Evolutionary conservation across 345 rosid species (phyloP), one percentile per base, ranked within the genome.

Genomic region (Psidium guajava): DNA sequence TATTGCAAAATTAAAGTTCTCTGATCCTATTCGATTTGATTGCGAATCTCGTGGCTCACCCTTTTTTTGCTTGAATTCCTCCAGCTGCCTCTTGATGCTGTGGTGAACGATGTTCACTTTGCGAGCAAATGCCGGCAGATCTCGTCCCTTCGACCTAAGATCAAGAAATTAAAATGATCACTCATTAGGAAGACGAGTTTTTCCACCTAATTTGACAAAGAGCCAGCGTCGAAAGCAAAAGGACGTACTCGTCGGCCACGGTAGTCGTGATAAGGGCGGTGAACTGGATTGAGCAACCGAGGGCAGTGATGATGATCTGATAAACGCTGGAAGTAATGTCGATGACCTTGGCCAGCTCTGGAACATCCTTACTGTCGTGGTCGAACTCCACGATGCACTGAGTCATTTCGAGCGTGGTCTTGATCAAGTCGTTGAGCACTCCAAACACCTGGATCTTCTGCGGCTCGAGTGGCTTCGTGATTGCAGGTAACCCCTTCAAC

Each of bases 401-500:
- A 69, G 77, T 69, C 47, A 69, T 28, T 55, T 83, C 85, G 42
- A 83, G 32, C 22, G 69, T 49, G 27, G 85, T 36, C 47, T 83
- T 83, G 77, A 83, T 44, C 75, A 83, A 50, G 16, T 83, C 73
- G 42, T 83, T 83, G 54, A 83, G 85, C 21, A n/a, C 85, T 69
- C 77, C 77, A 10, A 69, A 69, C 24, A 69, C 77, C 20, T 59
- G 74, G 52, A 54, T 50, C 73, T 82, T 82, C 28, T 49, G 86
- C 12, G n/a, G n/a, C 54, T 51, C 86, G 10, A 55, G 50, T 4
- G 44, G 86, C 77, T 32, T 69, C 6, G 77, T 69, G 77, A 73
- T 86, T 54, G 82, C 84, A 64, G 85, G 85, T 42, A 86, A 61
- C 73, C 85, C 85, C 85, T 83, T 86, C 54, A 86, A 69, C 32